A percentile compares a stretch with the other conserved stretches of the same genome.
These are phyloP conservation scores for Xylariaceae sp. DNA, from an alignment of 2,329 filamentous ascomycete species.

Conservation along the genomic window DNA sequence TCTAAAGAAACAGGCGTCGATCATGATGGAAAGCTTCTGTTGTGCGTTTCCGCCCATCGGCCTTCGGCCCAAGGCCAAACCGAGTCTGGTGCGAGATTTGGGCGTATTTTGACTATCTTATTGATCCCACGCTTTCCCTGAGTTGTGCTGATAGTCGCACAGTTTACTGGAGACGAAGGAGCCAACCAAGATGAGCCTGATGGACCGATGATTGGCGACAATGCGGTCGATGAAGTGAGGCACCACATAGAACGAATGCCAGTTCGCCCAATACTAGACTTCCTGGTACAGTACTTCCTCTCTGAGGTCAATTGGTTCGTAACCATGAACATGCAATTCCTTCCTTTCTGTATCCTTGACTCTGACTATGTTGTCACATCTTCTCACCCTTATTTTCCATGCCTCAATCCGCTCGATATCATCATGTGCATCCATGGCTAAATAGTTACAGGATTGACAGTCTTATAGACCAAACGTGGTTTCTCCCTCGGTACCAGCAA, in stretches of 20 bases:
- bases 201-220: background rate
- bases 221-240: background rate
- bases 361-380: background rate
- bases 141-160: background rate
- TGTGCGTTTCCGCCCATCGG: background rate
- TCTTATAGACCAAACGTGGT: conserved; percentile 11
- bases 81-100: background rate
- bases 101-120: background rate
- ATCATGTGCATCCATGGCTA: background rate
- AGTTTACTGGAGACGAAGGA: background rate
- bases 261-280: conserved; percentile 15
- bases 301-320: conserved; percentile 19
- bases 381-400: background rate
- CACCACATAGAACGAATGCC: conserved; percentile 9
- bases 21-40: background rate
- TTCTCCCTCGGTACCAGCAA: conserved; percentile 13
- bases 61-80: background rate
- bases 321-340: background rate
- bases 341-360: background rate
- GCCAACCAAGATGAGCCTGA: background rate
- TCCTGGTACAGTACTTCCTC: conserved; percentile 18
- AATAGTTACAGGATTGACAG: conserved; percentile 12
- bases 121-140: background rate
- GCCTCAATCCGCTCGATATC: background rate
- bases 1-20: background rate